Evolutionary conservation across 768 basidiomycete species (phyloP).

Genomic region (Phanerochaete carnosa): DNA sequence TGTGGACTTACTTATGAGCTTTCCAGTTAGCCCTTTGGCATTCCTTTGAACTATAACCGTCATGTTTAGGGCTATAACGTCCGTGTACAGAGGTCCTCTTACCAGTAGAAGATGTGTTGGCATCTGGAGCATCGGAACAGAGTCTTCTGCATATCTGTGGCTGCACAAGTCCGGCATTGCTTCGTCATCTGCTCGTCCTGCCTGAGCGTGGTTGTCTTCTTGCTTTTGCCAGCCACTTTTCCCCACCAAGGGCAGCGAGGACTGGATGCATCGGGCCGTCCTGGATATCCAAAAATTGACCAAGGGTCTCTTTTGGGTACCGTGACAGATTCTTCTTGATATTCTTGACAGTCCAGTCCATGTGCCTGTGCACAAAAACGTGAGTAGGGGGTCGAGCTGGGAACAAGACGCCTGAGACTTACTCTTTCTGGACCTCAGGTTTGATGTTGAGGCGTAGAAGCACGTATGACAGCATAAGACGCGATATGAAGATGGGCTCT

Average conservation of each 20-base stretch:
- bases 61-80: background rate
- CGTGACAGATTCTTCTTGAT: constrained; percentile 20
- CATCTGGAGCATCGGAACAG: constrained; percentile 20
- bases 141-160: constrained; percentile 15
- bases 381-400: background rate
- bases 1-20: constrained; percentile 20
- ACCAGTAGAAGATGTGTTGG: constrained; percentile 26
- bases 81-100: background rate
- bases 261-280: constrained; percentile 14
- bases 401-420: constrained; percentile 1
- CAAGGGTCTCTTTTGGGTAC: background rate
- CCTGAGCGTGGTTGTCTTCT: constrained; percentile 12
- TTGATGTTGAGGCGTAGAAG: constrained; percentile 13
- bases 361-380: constrained; percentile 2
- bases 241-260: constrained; percentile 16
- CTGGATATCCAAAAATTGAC: background rate
- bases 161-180: constrained; percentile 16
- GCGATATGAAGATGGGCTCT: background rate
- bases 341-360: constrained; percentile 17
- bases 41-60: constrained; percentile 17
- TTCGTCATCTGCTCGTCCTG: constrained; percentile 16
- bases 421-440: constrained; percentile 15
- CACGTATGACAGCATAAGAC: constrained; percentile 13
- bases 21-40: constrained; percentile 24
- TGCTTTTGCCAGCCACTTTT: constrained; percentile 14